Evolutionary conservation across 2,329 filamentous ascomycete genomes (phyloP).

Genomic region (Xylaria sp.): DNA sequence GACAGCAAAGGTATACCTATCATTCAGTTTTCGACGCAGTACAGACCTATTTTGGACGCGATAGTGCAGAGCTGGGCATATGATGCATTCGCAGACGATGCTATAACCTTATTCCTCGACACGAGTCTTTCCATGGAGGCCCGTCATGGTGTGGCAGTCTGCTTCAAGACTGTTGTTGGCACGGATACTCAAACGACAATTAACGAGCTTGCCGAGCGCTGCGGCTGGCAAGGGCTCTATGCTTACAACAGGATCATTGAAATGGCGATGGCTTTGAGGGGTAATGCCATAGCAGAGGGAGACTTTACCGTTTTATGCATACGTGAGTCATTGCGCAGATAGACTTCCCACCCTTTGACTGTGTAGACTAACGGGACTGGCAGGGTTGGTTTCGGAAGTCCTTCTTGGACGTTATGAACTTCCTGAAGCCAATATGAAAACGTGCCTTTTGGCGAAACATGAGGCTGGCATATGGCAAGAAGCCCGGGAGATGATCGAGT

Average conservation of each 20-base stretch:
- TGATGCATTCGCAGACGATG: slow-evolving; percentile 37
- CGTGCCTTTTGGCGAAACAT: slow-evolving; percentile 39
- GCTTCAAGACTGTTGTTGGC: slow-evolving; percentile 28
- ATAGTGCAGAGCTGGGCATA: slow-evolving; percentile 37
- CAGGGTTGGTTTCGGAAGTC: slow-evolving; percentile 44
- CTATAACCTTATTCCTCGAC: slow-evolving; percentile 29
- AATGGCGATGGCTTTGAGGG: slow-evolving; percentile 34
- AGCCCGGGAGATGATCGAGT: slow-evolving; percentile 29
- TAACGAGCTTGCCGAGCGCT: slow-evolving; percentile 43
- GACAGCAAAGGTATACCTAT: slow-evolving; percentile 32
- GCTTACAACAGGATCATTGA: slow-evolving; percentile 43
- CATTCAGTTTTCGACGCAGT: slow-evolving; percentile 44
- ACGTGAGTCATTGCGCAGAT: slow-evolving; percentile 32
- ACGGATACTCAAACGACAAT: slow-evolving; percentile 29
- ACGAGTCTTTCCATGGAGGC: slow-evolving; percentile 6
- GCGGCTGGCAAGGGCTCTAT: slow-evolving; percentile 46
- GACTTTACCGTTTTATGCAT: slow-evolving; percentile 46
- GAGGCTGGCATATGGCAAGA: slow-evolving; percentile 42
- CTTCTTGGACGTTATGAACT: slow-evolving; percentile 41
- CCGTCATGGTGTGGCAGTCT: slow-evolving; percentile 30
- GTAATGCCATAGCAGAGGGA: slow-evolving; percentile 44
- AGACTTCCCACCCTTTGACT: no score
- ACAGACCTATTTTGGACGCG: slow-evolving; percentile 41
- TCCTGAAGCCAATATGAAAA: slow-evolving; percentile 32
- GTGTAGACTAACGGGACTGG: not conserved